Conservation (phyloP, 2,329 filamentous ascomycete genomes). For the Sarocladium strictum region DNA sequence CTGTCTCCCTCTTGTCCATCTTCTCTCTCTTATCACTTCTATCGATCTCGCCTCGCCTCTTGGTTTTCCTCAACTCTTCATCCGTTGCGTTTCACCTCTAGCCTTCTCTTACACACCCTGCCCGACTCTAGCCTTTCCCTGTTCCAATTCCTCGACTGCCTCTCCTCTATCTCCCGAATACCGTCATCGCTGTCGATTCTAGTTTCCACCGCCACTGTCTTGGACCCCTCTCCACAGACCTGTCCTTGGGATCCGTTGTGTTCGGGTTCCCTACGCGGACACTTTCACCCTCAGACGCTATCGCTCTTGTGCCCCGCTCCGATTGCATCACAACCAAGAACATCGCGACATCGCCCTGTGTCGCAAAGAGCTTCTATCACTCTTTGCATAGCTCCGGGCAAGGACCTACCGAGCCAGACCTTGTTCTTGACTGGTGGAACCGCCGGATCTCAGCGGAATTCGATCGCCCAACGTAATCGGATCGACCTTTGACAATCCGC, state of each 20-base stretch:
- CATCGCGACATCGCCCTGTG: neutral
- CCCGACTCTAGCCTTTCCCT: neutral
- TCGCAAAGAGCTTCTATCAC: neutral
- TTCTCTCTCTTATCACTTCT: neutral
- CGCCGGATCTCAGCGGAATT: no score
- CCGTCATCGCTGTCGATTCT: neutral
- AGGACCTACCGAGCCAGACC: no score
- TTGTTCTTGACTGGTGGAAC: no score
- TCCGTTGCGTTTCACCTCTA: neutral
- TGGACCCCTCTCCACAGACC: neutral
- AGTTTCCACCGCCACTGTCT: neutral
- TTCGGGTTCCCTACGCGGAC: neutral
- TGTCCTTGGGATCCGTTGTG: neutral
- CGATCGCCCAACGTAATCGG: no score
- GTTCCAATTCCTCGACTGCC: neutral
- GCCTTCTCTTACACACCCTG: neutral
- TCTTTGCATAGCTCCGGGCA: no score
- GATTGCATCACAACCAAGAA: slow-evolving; percentile 3
- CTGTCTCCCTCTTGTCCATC: neutral
- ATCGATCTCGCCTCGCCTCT: neutral
- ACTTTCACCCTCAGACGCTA: neutral
- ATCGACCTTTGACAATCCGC: no score
- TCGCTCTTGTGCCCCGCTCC: slow-evolving; percentile 1
- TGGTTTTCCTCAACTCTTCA: neutral
- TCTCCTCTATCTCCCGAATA: slow-evolving; percentile 7